These are phyloP conservation scores for Sclerospora graminicola DNA, from an alignment of 352 stramenopile species.

Conservation along the genomic window DNA sequence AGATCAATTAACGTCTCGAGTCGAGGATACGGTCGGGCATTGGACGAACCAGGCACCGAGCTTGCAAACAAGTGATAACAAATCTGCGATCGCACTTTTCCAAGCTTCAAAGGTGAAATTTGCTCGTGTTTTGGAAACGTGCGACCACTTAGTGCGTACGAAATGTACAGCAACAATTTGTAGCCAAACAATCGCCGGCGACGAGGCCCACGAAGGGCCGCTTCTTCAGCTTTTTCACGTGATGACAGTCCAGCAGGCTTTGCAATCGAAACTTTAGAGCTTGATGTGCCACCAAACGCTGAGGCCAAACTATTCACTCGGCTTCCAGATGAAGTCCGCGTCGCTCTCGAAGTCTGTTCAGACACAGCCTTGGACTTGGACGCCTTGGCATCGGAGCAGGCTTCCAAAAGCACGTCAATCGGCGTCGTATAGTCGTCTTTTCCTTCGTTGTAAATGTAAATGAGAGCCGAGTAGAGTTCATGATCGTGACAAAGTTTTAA, in stretches of 20 bases:
- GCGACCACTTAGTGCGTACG: slow-evolving; percentile 84
- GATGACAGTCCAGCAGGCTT: slow-evolving; percentile 20
- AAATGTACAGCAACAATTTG: slow-evolving; percentile 87
- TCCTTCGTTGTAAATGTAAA: slow-evolving; percentile 92
- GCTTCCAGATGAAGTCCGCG: slow-evolving; percentile 25
- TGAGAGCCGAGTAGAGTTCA: slow-evolving; percentile 89
- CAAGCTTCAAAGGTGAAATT: slow-evolving; percentile 52
- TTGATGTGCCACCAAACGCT: slow-evolving; percentile 44
- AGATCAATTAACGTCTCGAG: slow-evolving; percentile 69
- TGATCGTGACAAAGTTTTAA: slow-evolving; percentile 88
- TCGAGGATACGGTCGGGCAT: slow-evolving; percentile 56
- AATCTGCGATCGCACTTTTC: slow-evolving; percentile 66
- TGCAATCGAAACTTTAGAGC: slow-evolving; percentile 24
- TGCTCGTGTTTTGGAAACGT: slow-evolving; percentile 82
- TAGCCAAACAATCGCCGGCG: slow-evolving; percentile 68
- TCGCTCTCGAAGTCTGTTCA: slow-evolving; percentile 8
- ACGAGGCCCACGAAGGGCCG: slow-evolving; percentile 41
- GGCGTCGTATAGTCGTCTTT: slow-evolving; percentile 89
- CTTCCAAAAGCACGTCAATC: slow-evolving; percentile 86
- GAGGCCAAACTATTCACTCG: slow-evolving; percentile 55
- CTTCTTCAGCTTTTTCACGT: slow-evolving; percentile 26
- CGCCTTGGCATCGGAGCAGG: slow-evolving; percentile 42
- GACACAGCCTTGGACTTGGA: slow-evolving; percentile 9
- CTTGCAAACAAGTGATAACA: slow-evolving; percentile 84
- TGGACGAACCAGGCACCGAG: slow-evolving; percentile 21